A percentile compares a stretch with the other conserved stretches of the same genome.
phyloP scores from a whole-genome alignment of 23 red algal genomes.

The Gracilariopsis chorda region DNA sequence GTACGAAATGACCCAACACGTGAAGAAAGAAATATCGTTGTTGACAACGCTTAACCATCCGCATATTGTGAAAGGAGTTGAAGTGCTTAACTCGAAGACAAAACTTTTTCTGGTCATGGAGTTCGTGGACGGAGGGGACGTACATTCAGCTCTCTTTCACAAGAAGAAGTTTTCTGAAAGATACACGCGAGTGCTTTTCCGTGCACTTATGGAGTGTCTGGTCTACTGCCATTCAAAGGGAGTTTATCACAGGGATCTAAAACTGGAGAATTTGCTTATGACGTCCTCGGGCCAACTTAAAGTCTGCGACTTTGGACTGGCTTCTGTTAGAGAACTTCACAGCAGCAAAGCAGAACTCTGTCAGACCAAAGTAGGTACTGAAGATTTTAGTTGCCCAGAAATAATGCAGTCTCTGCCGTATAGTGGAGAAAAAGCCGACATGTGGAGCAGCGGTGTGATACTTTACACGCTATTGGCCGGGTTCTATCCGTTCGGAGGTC shows the following conservation, averaged over 20 bases:
- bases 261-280: slow-evolving; percentile 73
- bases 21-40: slow-evolving; percentile 60
- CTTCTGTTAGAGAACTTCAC: slow-evolving; percentile 30
- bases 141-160: slow-evolving; percentile 4
- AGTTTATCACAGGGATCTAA: slow-evolving; percentile 64
- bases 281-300: slow-evolving; percentile 65
- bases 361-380: slow-evolving; percentile 50
- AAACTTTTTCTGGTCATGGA: slow-evolving; percentile 73
- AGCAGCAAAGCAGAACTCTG: slow-evolving; percentile 17
- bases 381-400: slow-evolving; percentile 77
- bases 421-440: slow-evolving; percentile 69
- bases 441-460: slow-evolving; percentile 76
- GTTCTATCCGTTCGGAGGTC: slow-evolving; percentile 48
- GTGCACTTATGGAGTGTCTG: slow-evolving; percentile 39
- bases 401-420: slow-evolving; percentile 56
- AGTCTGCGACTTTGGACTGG: slow-evolving; percentile 91
- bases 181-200: slow-evolving; percentile 22
- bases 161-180: not conserved
- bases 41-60: slow-evolving; percentile 54
- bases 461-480: slow-evolving; percentile 65
- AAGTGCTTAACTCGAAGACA: slow-evolving; percentile 32
- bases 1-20: slow-evolving; percentile 51
- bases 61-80: slow-evolving; percentile 56
- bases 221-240: slow-evolving; percentile 63
- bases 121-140: slow-evolving; percentile 51